Evolutionary conservation across 306 rosid species (phyloP).

Genomic region (Fagus crenata): DNA sequence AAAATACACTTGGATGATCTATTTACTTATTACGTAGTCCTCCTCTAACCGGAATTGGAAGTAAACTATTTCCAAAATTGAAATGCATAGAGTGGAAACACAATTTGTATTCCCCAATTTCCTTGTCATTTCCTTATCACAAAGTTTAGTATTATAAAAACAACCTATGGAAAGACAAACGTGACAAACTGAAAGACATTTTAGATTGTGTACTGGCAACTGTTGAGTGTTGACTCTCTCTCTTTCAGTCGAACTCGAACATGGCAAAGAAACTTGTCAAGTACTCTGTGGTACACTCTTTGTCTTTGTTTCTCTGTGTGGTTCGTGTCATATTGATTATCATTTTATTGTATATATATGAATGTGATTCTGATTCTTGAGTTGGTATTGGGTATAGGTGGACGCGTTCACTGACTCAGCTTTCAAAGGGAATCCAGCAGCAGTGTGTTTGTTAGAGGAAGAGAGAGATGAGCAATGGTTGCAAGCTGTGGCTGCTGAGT

Average conservation of each 20-base stretch:
- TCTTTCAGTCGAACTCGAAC: neutral
- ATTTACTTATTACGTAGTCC: neutral
- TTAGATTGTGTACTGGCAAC: neutral
- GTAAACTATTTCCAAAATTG: too few relatives aligned
- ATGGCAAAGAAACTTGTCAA: slow-evolving; percentile 57
- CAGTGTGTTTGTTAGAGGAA: slow-evolving; percentile 64
- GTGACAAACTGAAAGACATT: neutral
- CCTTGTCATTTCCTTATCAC: too few relatives aligned
- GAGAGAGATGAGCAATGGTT: slow-evolving; percentile 58
- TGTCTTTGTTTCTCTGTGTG: neutral
- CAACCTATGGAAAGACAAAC: too few relatives aligned
- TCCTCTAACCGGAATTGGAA: too few relatives aligned
- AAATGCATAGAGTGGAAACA: too few relatives aligned
- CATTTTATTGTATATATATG: neutral
- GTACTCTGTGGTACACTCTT: slow-evolving; percentile 50
- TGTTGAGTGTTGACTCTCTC: neutral
- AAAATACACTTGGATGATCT: too few relatives aligned
- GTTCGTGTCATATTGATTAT: neutral
- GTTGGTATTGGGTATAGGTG: slow-evolving; percentile 38
- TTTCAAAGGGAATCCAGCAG: slow-evolving; percentile 79
- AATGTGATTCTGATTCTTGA: slow-evolving; percentile 2
- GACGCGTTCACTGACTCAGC: slow-evolving; percentile 68
- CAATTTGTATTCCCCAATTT: too few relatives aligned
- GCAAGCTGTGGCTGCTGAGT: slow-evolving; percentile 59
- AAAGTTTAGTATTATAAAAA: too few relatives aligned